phyloP scores from a whole-genome alignment of 768 basidiomycete species.

The Suillus weaverae region DNA sequence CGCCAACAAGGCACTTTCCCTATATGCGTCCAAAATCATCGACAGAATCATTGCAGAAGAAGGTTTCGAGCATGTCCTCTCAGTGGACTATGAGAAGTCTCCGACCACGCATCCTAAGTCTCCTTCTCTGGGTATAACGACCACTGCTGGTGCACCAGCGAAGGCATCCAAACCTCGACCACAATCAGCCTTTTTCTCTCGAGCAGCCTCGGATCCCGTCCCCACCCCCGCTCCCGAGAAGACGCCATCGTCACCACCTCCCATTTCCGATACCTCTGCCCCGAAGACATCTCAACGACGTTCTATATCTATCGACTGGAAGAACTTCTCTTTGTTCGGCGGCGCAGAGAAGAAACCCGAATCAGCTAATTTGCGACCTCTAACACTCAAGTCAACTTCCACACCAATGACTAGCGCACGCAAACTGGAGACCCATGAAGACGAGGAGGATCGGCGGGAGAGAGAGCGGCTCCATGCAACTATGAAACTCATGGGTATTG shows the following conservation, averaged over 20 bases:
- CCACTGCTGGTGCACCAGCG: slow-evolving; percentile 17
- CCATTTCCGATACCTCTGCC: slow-evolving; percentile 25
- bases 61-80: slow-evolving; percentile 94
- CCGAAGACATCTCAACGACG: slow-evolving; percentile 56
- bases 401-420: slow-evolving; percentile 56
- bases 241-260: slow-evolving; percentile 22
- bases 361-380: slow-evolving; percentile 56
- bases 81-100: slow-evolving; percentile 82
- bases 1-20: slow-evolving; percentile 91
- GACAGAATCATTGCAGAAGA: slow-evolving; percentile 96
- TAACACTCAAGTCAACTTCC: slow-evolving; percentile 71
- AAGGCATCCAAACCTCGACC: slow-evolving; percentile 50
- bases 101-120: slow-evolving; percentile 44
- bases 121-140: slow-evolving; percentile 29
- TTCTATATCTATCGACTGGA: slow-evolving; percentile 86
- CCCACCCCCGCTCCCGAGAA: slow-evolving; percentile 30
- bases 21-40: slow-evolving; percentile 97
- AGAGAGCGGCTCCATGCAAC: slow-evolving; percentile 86
- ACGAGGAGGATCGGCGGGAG: slow-evolving; percentile 88
- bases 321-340: slow-evolving; percentile 67
- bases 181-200: slow-evolving; percentile 57
- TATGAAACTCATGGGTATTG: slow-evolving; percentile 94
- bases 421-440: slow-evolving; percentile 85
- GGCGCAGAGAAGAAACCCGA: slow-evolving; percentile 65
- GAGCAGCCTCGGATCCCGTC: slow-evolving; percentile 38